phyloP scores from a whole-genome alignment of 768 basidiomycete genomes.

The Tylopilus rubrobrunneus region DNA sequence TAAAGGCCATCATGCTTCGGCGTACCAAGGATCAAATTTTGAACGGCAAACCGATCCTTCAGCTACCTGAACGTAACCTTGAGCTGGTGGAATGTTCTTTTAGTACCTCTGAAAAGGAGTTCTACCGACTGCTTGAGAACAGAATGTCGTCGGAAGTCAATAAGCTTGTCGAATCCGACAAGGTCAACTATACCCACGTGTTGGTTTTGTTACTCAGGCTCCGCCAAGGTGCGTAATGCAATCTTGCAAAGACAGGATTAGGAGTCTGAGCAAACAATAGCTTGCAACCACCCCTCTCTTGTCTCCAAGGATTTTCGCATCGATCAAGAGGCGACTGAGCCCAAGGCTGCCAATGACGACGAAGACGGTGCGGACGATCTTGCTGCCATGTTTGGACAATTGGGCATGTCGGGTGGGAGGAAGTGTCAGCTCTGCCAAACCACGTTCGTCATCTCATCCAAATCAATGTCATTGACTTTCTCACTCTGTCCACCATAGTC shows the following conservation, averaged over 20 bases:
- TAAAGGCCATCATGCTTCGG: conserved; percentile 86
- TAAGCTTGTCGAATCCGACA: conserved; percentile 54
- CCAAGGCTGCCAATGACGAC: conserved; percentile 49
- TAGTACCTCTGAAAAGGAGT: conserved; percentile 67
- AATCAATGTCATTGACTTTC: not conserved
- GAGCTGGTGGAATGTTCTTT: conserved; percentile 75
- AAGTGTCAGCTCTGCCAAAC: conserved; percentile 79
- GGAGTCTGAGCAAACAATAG: conserved; percentile 35
- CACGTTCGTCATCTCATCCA: conserved; percentile 43
- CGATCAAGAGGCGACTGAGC: conserved; percentile 75
- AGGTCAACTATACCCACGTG: conserved; percentile 64
- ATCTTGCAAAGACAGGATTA: not conserved
- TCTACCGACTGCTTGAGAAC: conserved; percentile 70
- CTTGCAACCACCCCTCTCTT: conserved; percentile 86
- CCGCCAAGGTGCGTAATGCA: conserved; percentile 68
- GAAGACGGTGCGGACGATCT: conserved; percentile 70
- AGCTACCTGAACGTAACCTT: conserved; percentile 73
- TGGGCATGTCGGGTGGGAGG: conserved; percentile 54
- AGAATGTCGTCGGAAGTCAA: conserved; percentile 67
- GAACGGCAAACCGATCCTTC: conserved; percentile 79
- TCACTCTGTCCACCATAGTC: conserved; percentile 11
- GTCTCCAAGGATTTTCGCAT: conserved; percentile 71
- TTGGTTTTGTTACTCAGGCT: conserved; percentile 73
- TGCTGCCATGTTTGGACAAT: conserved; percentile 63
- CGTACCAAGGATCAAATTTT: conserved; percentile 70